Base-by-base conservation (phyloP, 1,139 yeast species). In the Eremothecium cymbalariae region DNA sequence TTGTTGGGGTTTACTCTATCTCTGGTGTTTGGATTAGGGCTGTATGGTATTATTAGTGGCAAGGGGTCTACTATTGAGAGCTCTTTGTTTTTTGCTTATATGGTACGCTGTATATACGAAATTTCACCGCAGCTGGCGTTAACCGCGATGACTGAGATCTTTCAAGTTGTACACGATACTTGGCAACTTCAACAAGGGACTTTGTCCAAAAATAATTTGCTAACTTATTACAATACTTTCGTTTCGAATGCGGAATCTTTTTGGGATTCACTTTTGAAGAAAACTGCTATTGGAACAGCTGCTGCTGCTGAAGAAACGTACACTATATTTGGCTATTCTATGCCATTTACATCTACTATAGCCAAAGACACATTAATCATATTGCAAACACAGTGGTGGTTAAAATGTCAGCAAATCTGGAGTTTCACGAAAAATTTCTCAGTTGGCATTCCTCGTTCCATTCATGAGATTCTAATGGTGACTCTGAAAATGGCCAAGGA, bases 41-140 rank as follows among this genome's bases (percentile, higher is more conserved):
- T 84, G 7, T 86, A 72, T 58, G 98, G 97, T 1, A 85, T 90
- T 27, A 69, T 83, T 15, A 76, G 90, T 6, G 79, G 82, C 8
- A 73, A 72, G 42, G 96, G 97, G 3, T 80, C 90, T n/a, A 78
- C 90, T 22, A 72, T 86, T 39, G 98, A 90, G 59, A 74, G 88
- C 21, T 82, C 95, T 6, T 63, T 88, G 40, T 67, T 90, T 48
- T 79, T 85, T 54, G 93, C 94, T 8, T 90, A 90, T 57, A 79
- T 88, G 46, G 95, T 90, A 12, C 81, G 94, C 56, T 85, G 95
- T 48, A 75, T 86, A 39, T 88, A 88, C 57, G 93, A 86, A 53
- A 77, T 94, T 4, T 84, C 86, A 50, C 95, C 96, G 0, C 84
- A 80, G 46, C 68, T 86, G 34, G 75, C 84, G 3, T 55, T 61